Base-by-base conservation (phyloP, 23 red algal genomes). In the Gracilaria domingensis region DNA sequence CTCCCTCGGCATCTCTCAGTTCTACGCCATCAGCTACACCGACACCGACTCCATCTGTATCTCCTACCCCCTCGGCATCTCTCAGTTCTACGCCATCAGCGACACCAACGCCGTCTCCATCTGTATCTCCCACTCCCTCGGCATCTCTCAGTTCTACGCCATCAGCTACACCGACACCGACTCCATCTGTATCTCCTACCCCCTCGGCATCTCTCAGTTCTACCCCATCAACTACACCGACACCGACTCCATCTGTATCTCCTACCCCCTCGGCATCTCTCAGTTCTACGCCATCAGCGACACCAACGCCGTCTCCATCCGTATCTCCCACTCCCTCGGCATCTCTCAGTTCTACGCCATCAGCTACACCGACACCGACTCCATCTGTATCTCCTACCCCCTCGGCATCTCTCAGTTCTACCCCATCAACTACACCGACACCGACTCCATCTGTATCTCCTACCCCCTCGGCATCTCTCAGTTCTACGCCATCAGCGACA, bases 131-230 rank as follows among this genome's bases (percentile, higher is more conserved):
- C 4, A 75, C 70, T 48, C 70, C 70, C 18, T 45, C 70, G n/a
- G 38, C 17, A 21, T 75, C 70, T 45, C 38, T 45, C 8, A 75
- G 38, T 45, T 42, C 70, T n/a, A 45, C 70, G 7, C 70, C 70
- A 4, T 75, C 70, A 8, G 70, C 40, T 17, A 75, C 70, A 16
- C 70, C 70, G 23, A 75, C 70, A 4, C 70, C 70, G 20, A 75
- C 70, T 42, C 70, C 70, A 21, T 34, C 70, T 8, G 21, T 18
- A 8, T 24, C 70, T 14, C 70, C 70, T 14, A 75, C n/a, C 47
- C n/a, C 70, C 3, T 75, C 70, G 20, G 40, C 16, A 21, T 75
- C 70, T 24, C n/a, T 18, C 1, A 75, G 24, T 45, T 17, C 70
- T 5, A 24, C 70, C 23, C 70, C 70, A n/a, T 75, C 70, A 26